Percentiles rank a stretch among this genome's conserved stretches.
phyloP scores from a whole-genome alignment of 805 yeast species.

The Lipomyces orientalis region DNA sequence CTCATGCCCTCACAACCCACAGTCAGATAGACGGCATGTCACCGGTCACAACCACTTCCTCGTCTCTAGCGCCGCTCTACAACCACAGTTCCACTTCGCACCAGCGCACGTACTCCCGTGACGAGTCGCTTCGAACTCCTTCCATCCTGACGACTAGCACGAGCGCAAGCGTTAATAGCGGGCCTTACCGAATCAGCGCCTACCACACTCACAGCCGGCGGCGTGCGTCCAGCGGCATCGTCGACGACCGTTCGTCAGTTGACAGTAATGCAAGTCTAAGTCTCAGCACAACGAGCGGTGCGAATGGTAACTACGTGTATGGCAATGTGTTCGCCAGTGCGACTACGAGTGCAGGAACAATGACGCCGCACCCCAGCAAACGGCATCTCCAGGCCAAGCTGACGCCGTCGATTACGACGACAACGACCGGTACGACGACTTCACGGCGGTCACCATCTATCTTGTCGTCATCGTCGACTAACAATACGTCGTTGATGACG shows the following conservation, averaged over 20 bases:
- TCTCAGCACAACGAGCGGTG: neutral
- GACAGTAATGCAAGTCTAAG: neutral
- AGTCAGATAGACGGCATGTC: neutral
- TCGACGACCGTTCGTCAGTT: neutral
- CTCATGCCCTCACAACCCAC: neutral
- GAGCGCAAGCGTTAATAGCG: neutral
- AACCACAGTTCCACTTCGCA: slow-evolving; percentile 5
- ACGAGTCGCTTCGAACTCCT: slow-evolving; percentile 3
- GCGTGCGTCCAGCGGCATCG: neutral
- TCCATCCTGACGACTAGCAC: slow-evolving; percentile 7
- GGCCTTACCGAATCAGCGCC: slow-evolving; percentile 1
- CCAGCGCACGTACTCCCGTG: neutral
- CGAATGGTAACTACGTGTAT: slow-evolving; percentile 15
- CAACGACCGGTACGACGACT: slow-evolving; percentile 22
- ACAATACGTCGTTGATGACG: slow-evolving; percentile 32
- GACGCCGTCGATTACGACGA: slow-evolving; percentile 7
- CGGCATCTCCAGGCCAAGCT: slow-evolving; percentile 5
- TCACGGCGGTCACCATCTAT: slow-evolving; percentile 24
- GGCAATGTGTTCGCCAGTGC: slow-evolving; percentile 21
- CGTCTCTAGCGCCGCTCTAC: slow-evolving; percentile 32
- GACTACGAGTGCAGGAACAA: neutral
- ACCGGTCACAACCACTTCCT: slow-evolving; percentile 26
- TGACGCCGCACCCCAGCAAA: neutral
- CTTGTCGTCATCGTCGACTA: slow-evolving; percentile 33
- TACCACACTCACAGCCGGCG: neutral